phyloP scores from a whole-genome alignment of 1,284 basidiomycete genomes.

The Cyathus olla region DNA sequence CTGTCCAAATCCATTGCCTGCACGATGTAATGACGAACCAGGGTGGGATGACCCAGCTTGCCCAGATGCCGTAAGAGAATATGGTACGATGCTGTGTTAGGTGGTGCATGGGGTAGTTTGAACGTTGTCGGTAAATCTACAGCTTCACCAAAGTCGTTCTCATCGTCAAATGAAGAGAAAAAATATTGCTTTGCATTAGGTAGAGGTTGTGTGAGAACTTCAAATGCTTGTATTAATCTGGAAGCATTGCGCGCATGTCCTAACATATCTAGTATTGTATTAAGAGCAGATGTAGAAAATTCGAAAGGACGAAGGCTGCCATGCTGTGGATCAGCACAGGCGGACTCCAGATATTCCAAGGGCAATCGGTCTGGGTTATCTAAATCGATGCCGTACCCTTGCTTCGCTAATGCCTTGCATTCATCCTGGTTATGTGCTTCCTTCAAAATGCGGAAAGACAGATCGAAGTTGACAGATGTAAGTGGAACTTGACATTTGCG shows the following conservation, averaged over 20 bases:
- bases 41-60: constrained; percentile 53
- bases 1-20: constrained; percentile 66
- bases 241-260: constrained; percentile 69
- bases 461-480: constrained; percentile 70
- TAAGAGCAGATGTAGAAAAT: constrained; percentile 76
- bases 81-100: constrained; percentile 79
- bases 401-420: constrained; percentile 68
- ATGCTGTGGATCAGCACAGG: constrained; percentile 16
- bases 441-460: constrained; percentile 74
- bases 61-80: constrained; percentile 70
- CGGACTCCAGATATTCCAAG: constrained; percentile 50
- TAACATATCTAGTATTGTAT: constrained; percentile 77
- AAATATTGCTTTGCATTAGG: constrained; percentile 56
- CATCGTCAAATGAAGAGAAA: constrained; percentile 69
- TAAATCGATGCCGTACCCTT: constrained; percentile 80
- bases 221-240: constrained; percentile 78
- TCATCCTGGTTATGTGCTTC: constrained; percentile 64
- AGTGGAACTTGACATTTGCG: constrained; percentile 54
- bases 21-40: constrained; percentile 79
- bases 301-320: constrained; percentile 44
- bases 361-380: constrained; percentile 74
- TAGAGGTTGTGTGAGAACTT: constrained; percentile 79
- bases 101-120: constrained; percentile 58
- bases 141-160: constrained; percentile 69
- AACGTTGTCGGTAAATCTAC: constrained; percentile 54